A percentile compares a stretch with the other conserved stretches of the same genome.
These are phyloP conservation scores for Botryotinia narcissicola DNA, from an alignment of 2,329 filamentous ascomycete species.

Conservation along the genomic window DNA sequence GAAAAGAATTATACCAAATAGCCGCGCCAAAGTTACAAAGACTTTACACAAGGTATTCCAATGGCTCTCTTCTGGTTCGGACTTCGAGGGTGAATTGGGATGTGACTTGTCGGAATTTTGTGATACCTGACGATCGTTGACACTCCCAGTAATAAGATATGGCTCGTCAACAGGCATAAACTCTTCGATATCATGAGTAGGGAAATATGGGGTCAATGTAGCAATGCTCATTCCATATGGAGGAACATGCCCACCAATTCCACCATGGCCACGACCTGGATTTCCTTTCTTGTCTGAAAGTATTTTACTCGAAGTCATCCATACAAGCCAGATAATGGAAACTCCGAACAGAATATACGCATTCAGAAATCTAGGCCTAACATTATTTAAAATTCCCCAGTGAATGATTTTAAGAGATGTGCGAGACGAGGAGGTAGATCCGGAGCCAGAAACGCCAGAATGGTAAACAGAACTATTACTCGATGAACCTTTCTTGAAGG, in stretches of 20 bases:
- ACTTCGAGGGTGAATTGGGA: neutral
- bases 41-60: neutral
- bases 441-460: neutral
- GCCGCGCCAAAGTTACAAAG: neutral
- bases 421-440: neutral
- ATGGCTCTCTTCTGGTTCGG: neutral
- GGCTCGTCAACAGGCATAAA: no score
- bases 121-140: neutral
- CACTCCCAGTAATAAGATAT: neutral
- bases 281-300: no score
- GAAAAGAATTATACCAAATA: neutral
- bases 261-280: neutral
- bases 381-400: no score
- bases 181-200: neutral
- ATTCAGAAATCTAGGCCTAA: neutral
- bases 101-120: neutral
- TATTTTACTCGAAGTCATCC: neutral
- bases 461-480: neutral
- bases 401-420: neutral
- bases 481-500: neutral
- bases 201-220: neutral
- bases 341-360: neutral
- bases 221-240: neutral
- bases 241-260: neutral
- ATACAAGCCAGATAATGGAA: neutral